Percentiles rank a stretch among this genome's conserved stretches.
Evolutionary conservation across 306 rosid genomes (phyloP).

Genomic region (Dalbergia oliveri): DNA sequence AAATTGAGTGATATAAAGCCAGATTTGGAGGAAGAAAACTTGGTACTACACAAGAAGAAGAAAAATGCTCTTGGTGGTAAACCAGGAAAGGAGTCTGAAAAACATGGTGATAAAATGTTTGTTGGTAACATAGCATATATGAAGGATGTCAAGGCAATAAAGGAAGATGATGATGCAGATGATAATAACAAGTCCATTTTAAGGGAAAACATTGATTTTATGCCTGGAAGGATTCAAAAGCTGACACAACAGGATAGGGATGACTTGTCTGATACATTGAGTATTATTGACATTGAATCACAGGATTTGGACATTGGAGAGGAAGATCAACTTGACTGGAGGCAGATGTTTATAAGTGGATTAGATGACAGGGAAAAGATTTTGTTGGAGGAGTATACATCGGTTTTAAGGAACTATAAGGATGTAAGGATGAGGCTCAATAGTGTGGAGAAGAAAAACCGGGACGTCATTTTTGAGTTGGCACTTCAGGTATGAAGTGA

Average conservation of each 20-base stretch:
- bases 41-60: constrained; percentile 51
- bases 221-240: constrained; percentile 44
- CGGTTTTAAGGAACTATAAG: constrained; percentile 80
- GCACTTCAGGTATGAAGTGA: constrained; percentile 62
- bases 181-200: constrained; percentile 41
- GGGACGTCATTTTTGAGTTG: constrained; percentile 78
- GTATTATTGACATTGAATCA: constrained; percentile 50
- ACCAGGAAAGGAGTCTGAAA: constrained; percentile 36
- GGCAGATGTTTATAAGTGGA: constrained; percentile 74
- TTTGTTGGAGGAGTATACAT: constrained; percentile 86
- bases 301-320: constrained; percentile 43
- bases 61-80: constrained; percentile 41
- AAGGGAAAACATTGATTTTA: constrained; percentile 5
- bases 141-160: constrained; percentile 30
- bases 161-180: constrained; percentile 35
- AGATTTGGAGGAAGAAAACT: constrained; percentile 56
- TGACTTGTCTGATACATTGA: constrained; percentile 48
- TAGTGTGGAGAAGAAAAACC: constrained; percentile 77
- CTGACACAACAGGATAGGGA: constrained; percentile 45
- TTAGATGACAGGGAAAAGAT: constrained; percentile 86
- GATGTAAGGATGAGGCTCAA: constrained; percentile 71
- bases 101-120: constrained; percentile 13
- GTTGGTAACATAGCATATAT: constrained; percentile 32
- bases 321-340: constrained; percentile 71
- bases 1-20: constrained; percentile 63